Base-by-base conservation (phyloP, 352 stramenopile genomes). In the Chrysophaeum taylorii region DNA sequence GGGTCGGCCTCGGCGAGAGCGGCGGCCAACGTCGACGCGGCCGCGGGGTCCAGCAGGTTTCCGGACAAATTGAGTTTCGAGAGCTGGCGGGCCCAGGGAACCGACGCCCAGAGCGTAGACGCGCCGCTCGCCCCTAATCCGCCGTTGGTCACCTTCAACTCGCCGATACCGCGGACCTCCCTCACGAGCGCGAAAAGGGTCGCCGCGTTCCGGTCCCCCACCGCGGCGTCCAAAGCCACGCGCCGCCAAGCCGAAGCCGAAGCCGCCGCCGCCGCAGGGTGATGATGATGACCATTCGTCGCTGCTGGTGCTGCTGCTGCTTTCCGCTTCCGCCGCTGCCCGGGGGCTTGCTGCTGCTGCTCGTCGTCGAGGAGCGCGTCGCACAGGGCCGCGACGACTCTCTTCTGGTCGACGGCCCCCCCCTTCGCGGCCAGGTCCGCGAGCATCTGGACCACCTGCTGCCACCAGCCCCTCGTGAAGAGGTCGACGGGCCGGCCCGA, bases 401-500 rank as follows among this genome's bases (percentile, higher is more conserved):
- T 25, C 27, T 9, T 2, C 7, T 9, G n/a, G 50, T 31, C 50
- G 50, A 37, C n/a, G 50, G 15, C 7, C 31, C n/a, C n/a, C n/a
- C n/a, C n/a, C n/a, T 2, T 18, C 14, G 57, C 9, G 0, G 57
- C 57, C 57, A 66, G 21, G 57, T 66, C 57, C 5, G 12, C 31
- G 57, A 42, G 45, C 31, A 66, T 66, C 57, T 66, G 57, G 33
- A 66, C 57, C 2, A 66, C 57, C 57, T 66, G 57, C 57, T 66
- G 57, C 57, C 57, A 66, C 57, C 57, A 66, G 33, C 57, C 57
- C 5, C 31, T 31, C 33, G 23, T 18, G 36, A 66, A 66, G 1
- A 66, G 36, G 7, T 57, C 12, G 45, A 25, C 12, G 12, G 33
- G 57, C 25, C 48, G 48, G 18, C 48, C 48, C 5, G 5, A 5